Conservation (phyloP, 306 rosid species). For the Astragalus membranaceus region DNA sequence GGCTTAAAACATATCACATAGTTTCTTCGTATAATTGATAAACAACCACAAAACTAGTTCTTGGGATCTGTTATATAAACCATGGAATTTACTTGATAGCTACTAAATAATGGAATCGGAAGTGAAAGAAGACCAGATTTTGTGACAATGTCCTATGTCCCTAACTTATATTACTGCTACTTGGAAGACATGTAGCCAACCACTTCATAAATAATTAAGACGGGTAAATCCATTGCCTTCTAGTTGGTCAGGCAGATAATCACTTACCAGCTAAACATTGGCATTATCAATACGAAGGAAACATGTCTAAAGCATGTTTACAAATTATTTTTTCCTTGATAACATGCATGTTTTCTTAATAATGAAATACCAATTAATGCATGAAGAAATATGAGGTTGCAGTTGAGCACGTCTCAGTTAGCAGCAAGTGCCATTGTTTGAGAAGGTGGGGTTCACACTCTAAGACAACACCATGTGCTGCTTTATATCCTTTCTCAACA, state of each 20-base stretch:
- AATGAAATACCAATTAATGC: not conserved
- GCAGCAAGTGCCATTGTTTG: not conserved
- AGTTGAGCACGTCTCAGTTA: not conserved
- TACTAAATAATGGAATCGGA: not conserved
- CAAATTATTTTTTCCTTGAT: not conserved
- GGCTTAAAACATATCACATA: too few species aligned
- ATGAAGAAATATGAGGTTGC: not conserved
- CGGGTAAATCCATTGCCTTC: not conserved
- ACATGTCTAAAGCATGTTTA: conserved; percentile 19
- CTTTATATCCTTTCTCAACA: not conserved
- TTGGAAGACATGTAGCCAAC: conserved; percentile 3
- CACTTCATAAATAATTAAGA: not conserved
- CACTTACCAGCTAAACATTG: not conserved
- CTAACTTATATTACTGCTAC: not conserved
- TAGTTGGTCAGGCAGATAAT: not conserved
- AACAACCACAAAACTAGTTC: not conserved
- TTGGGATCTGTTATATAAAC: not conserved
- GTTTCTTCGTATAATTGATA: too few species aligned
- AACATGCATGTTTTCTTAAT: not conserved
- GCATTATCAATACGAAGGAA: not conserved
- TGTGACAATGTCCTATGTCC: not conserved
- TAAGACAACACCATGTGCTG: not conserved
- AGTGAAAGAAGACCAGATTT: not conserved
- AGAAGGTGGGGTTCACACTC: not conserved
- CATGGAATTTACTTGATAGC: not conserved